Evolutionary conservation across 257 asterid species (phyloP).

Genomic region (Nicotiana paniculata): DNA sequence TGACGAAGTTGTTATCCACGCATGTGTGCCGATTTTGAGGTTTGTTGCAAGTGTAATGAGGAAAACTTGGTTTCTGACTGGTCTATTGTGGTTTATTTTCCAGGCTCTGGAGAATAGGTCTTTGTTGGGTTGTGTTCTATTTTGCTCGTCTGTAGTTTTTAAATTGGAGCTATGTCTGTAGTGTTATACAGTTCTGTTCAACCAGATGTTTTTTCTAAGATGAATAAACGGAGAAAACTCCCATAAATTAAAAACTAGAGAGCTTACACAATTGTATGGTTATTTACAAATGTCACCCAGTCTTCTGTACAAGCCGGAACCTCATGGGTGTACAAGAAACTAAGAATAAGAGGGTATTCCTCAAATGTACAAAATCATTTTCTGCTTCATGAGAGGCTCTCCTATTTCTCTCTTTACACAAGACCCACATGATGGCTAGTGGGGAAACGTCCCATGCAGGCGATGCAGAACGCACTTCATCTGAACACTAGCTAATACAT

Average conservation of each 20-base stretch:
- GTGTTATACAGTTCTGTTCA: not conserved
- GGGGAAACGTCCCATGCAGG: not conserved
- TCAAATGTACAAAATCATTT: not conserved
- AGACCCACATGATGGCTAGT: not conserved
- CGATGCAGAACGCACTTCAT: not conserved
- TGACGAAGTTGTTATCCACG: not conserved
- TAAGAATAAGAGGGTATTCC: not conserved
- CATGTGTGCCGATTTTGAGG: not conserved
- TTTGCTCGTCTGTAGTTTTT: not conserved
- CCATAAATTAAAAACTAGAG: not conserved
- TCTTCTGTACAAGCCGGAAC: not conserved
- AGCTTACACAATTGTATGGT: not conserved
- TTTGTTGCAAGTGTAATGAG: not conserved
- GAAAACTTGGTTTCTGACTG: not conserved
- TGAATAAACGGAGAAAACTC: not conserved
- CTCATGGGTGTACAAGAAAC: not conserved
- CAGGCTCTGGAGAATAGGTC: not conserved
- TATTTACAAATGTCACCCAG: not conserved
- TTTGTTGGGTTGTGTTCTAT: not conserved
- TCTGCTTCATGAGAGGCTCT: not conserved
- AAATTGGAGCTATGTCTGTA: not conserved
- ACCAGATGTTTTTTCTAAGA: not conserved
- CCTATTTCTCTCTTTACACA: not conserved
- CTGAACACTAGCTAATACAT: not conserved
- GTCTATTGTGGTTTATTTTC: not conserved